Evolutionary conservation across 2,329 filamentous ascomycete genomes (phyloP), one percentile per base, ranked within the genome.

Genomic region (Didymellaceae sp.): DNA sequence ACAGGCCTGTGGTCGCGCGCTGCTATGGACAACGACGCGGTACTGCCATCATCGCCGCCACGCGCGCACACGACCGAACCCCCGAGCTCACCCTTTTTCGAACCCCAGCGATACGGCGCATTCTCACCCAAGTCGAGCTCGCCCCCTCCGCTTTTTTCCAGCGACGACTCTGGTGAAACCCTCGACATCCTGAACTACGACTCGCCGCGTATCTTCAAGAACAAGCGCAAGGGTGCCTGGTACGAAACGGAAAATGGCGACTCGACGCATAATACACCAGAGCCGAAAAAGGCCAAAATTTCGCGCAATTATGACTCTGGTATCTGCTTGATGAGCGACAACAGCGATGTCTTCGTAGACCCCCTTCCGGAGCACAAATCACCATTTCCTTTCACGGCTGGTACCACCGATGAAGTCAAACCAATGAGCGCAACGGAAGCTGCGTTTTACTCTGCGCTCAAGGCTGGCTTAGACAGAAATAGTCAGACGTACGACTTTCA

Each of bases 181-280:
- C 63, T 58, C 3, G 70, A 71, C 30, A 53, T 68, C 13, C 54
- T 54, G 22, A 70, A 71, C 30, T 72, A 72, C 37, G 52, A 65
- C 22, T 64, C 67, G 1, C 68, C 67, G 5, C 66, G 70, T 14
- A 59, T 66, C 16, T 50, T 57, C 45, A 72, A 72, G 54, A 59
- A 68, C 33, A 72, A 72, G 44, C 63, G 62, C 41, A 61, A 59
- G 42, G 67, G 67, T 38, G 49, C 63, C 9, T 72, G 70, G 70
- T 71, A 63, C 57, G 52, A 54, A 13, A 40, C 41, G 1, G 63
- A 63, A 28, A 57, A 45, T 6, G 46, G 39, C 56, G 56, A 55
- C 14, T 56, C 55, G 4, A 35, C 56, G 8, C 57, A 59, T 28
- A 51, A 42, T 11, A 54, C 49, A 38, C 50, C 55, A 20, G 56